These are phyloP conservation scores for Fusarium sp. DNA, from an alignment of 2,329 filamentous ascomycete species.

Conservation along the genomic window DNA sequence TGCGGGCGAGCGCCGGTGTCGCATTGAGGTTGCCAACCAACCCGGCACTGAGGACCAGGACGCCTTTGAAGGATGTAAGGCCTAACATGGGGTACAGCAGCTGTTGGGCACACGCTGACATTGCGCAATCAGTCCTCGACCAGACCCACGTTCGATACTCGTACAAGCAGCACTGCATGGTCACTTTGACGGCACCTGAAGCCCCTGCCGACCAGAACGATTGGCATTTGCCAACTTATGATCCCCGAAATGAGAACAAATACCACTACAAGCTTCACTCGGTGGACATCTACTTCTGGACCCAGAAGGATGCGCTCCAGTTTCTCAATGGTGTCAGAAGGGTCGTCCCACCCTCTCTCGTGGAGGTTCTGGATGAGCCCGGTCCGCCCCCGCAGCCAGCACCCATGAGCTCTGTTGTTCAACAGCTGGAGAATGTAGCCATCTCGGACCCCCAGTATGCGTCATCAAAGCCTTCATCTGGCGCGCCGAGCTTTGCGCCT, in stretches of 20 bases:
- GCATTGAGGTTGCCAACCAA: constrained; percentile 81
- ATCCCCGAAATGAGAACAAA: constrained; percentile 79
- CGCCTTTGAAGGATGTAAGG: constrained; percentile 80
- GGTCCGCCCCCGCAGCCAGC: constrained; percentile 58
- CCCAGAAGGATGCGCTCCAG: constrained; percentile 75
- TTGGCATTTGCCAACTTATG: constrained; percentile 81
- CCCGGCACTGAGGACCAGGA: constrained; percentile 82
- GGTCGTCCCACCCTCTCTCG: constrained; percentile 70
- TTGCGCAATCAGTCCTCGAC: constrained; percentile 69
- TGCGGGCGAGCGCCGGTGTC: constrained; percentile 72
- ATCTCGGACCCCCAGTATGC: constrained; percentile 69
- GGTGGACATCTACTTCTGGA: constrained; percentile 85
- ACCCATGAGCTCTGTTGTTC: constrained; percentile 76
- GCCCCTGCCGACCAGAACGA: constrained; percentile 64
- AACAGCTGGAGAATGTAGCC: constrained; percentile 78
- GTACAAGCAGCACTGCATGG: constrained; percentile 78
- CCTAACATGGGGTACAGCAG: constrained; percentile 13
- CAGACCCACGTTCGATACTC: constrained; percentile 74
- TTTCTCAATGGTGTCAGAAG: constrained; percentile 77
- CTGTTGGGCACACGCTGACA: constrained; percentile 19
- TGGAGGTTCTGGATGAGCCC: constrained; percentile 75
- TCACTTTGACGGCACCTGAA: constrained; percentile 74
- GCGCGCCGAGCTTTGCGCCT: constrained; percentile 36
- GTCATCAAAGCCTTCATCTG: constrained; percentile 35
- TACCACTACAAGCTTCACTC: constrained; percentile 84